phyloP scores from a whole-genome alignment of 1,284 basidiomycete species.

The Testicularia cyperi region DNA sequence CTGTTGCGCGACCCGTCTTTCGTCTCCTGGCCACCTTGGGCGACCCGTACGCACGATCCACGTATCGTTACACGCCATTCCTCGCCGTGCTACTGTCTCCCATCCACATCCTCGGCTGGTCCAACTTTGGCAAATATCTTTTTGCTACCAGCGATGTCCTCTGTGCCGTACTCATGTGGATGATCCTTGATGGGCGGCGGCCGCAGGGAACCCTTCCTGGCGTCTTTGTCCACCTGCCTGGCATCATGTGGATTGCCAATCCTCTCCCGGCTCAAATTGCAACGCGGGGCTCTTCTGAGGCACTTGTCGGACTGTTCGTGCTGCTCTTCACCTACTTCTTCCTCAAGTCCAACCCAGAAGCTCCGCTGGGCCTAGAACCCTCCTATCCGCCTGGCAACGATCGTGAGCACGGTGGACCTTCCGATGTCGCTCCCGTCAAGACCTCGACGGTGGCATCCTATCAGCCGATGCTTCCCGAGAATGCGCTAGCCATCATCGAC shows the following conservation, averaged over 20 bases:
- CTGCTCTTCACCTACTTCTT: slow-evolving; percentile 68
- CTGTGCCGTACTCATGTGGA: slow-evolving; percentile 77
- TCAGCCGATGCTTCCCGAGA: slow-evolving; percentile 27
- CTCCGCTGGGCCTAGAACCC: slow-evolving; percentile 16
- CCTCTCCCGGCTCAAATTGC: slow-evolving; percentile 94
- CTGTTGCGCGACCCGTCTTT: slow-evolving; percentile 39
- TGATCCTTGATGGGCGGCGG: slow-evolving; percentile 63
- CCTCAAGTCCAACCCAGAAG: slow-evolving; percentile 46
- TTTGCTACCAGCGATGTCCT: slow-evolving; percentile 83
- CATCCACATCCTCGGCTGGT: slow-evolving; percentile 66
- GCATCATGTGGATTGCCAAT: slow-evolving; percentile 79
- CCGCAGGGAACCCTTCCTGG: slow-evolving; percentile 22
- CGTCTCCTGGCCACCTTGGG: slow-evolving; percentile 43
- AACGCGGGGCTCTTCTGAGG: slow-evolving; percentile 91
- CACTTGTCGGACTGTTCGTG: slow-evolving; percentile 78
- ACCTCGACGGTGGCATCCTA: too few relatives aligned
- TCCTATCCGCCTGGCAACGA: slow-evolving; percentile 3
- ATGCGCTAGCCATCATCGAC: slow-evolving; percentile 22
- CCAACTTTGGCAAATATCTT: slow-evolving; percentile 73
- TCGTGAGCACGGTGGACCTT: neutral
- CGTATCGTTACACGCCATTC: slow-evolving; percentile 94
- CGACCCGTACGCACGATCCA: slow-evolving; percentile 88
- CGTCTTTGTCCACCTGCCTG: slow-evolving; percentile 49
- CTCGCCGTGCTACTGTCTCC: slow-evolving; percentile 80
- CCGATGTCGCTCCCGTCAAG: too few relatives aligned